A percentile compares a stretch with the other conserved stretches of the same genome.
These are phyloP conservation scores for Escallonia rubra DNA, from an alignment of 129 eudicot species.

Conservation along the genomic window DNA sequence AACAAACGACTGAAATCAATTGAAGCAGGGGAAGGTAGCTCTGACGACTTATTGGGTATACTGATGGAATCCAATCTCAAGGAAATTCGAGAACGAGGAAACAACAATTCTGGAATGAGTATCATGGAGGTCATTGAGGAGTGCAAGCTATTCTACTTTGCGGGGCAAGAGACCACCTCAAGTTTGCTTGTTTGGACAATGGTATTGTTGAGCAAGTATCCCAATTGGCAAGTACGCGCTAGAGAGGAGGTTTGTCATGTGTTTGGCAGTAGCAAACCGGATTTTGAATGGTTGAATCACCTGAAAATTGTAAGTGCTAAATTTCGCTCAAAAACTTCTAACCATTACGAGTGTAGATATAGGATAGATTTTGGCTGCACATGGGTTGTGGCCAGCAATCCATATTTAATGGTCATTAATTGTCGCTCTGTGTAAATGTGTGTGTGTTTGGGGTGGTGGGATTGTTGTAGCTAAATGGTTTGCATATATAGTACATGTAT, in stretches of 20 bases:
- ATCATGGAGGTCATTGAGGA: slow-evolving; percentile 32
- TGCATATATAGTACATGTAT: too few relatives aligned
- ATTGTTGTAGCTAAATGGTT: too few relatives aligned
- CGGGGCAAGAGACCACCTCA: slow-evolving; percentile 38
- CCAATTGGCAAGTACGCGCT: slow-evolving; percentile 35
- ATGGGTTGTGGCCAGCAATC: too few relatives aligned
- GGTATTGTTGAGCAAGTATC: slow-evolving; percentile 27
- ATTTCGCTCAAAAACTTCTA: too few relatives aligned
- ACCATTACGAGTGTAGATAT: too few relatives aligned
- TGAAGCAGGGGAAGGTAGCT: slow-evolving; percentile 25
- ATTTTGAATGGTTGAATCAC: slow-evolving; percentile 26
- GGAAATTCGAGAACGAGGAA: slow-evolving; percentile 25
- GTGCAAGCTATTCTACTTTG: slow-evolving; percentile 39
- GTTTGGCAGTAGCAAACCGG: slow-evolving; percentile 21
- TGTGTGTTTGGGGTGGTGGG: too few relatives aligned
- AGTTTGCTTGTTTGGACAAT: slow-evolving; percentile 34
- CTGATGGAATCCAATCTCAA: slow-evolving; percentile 30
- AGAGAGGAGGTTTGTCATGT: slow-evolving; percentile 24
- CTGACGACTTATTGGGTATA: slow-evolving; percentile 30
- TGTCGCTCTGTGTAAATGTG: too few relatives aligned
- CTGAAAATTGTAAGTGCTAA: slow-evolving; percentile 29
- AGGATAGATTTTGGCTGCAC: too few relatives aligned
- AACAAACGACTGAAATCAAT: slow-evolving; percentile 22
- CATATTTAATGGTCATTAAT: too few relatives aligned
- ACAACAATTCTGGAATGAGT: slow-evolving; percentile 17